Evolutionary conservation across 352 stramenopile species (phyloP).

Genomic region (Globisporangium yorkense): DNA sequence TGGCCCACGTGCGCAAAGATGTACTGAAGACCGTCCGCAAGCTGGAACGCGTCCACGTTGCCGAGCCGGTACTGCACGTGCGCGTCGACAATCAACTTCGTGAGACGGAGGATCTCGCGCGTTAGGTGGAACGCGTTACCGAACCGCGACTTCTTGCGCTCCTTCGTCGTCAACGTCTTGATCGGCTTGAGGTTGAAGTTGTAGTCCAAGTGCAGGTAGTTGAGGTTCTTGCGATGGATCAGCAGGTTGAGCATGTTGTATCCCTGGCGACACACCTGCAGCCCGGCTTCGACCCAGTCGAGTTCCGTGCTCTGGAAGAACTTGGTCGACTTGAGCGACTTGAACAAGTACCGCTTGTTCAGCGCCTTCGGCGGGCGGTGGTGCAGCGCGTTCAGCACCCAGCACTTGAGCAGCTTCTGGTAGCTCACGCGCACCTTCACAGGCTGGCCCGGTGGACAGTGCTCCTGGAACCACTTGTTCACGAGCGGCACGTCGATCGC

Average conservation of each 20-base stretch:
- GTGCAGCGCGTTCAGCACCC: constrained; percentile 98
- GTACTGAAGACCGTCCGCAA: constrained; percentile 99
- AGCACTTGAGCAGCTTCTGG: constrained; percentile 99
- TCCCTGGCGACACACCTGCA: constrained; percentile 98
- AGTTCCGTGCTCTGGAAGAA: constrained; percentile 99
- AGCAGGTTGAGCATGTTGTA: constrained; percentile 99
- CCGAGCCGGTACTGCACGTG: constrained; percentile 99
- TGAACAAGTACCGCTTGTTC: constrained; percentile 98
- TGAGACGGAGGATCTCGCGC: constrained; percentile 98
- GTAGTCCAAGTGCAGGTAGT: constrained; percentile 99
- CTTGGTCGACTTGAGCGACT: constrained; percentile 99
- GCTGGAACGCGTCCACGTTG: constrained; percentile 99
- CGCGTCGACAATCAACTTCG: constrained; percentile 99
- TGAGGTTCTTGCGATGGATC: constrained; percentile 99
- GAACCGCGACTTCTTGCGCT: constrained; percentile 98
- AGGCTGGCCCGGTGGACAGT: constrained; percentile 96
- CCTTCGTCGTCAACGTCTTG: constrained; percentile 99
- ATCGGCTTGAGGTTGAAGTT: constrained; percentile 99
- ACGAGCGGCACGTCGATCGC: constrained; percentile 98
- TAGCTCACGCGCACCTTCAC: constrained; percentile 99
- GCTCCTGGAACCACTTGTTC: constrained; percentile 99
- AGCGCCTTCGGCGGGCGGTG: constrained; percentile 90
- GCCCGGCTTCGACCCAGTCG: constrained; percentile 98
- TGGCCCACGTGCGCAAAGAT: constrained; percentile 99
- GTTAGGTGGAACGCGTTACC: constrained; percentile 95